Evolutionary conservation across 2,329 filamentous ascomycete species (phyloP).

Genomic region (Sodiomyces alkalinus): DNA sequence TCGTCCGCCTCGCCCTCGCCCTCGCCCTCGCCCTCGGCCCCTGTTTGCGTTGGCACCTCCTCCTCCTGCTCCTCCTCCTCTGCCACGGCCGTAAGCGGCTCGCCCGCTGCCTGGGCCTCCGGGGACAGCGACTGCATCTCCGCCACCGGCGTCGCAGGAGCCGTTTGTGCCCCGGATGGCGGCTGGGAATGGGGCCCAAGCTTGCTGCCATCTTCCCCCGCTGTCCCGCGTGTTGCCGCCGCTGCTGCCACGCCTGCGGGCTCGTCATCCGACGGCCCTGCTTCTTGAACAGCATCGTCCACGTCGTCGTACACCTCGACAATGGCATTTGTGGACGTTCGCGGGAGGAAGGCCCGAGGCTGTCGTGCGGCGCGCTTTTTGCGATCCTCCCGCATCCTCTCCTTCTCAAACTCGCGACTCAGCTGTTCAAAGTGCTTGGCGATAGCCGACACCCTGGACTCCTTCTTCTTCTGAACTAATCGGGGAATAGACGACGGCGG

Average conservation of each 20-base stretch:
- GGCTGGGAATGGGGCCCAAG: no score
- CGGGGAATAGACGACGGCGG: constrained; percentile 70
- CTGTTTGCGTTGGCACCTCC: constrained; percentile 7
- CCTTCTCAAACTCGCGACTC: constrained; percentile 90
- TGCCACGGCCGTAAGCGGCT: constrained; percentile 1
- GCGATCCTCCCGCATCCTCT: constrained; percentile 65
- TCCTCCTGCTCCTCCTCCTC: constrained; percentile 9
- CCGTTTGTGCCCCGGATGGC: constrained; percentile 3
- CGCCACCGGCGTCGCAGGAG: constrained; percentile 7
- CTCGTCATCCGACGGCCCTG: constrained; percentile 46
- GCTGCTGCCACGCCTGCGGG: no score
- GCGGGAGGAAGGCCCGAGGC: constrained; percentile 66
- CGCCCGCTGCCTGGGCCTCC: constrained; percentile 10
- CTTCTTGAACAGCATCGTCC: constrained; percentile 79
- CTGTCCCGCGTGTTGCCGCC: no score
- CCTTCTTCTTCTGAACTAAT: constrained; percentile 61
- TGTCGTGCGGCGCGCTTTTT: constrained; percentile 64
- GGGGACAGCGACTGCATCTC: constrained; percentile 8
- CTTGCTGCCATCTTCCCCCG: no score
- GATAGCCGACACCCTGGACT: constrained; percentile 75
- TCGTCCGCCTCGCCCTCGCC: constrained; percentile 19
- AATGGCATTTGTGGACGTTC: constrained; percentile 86
- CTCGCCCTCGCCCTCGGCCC: constrained; percentile 17
- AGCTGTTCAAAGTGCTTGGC: constrained; percentile 94
- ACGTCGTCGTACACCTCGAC: constrained; percentile 94